Percentiles rank a stretch among this genome's conserved stretches.
Evolutionary conservation across 2,329 filamentous ascomycete species (phyloP).

Genomic region (Penicillium sclerotiorum): DNA sequence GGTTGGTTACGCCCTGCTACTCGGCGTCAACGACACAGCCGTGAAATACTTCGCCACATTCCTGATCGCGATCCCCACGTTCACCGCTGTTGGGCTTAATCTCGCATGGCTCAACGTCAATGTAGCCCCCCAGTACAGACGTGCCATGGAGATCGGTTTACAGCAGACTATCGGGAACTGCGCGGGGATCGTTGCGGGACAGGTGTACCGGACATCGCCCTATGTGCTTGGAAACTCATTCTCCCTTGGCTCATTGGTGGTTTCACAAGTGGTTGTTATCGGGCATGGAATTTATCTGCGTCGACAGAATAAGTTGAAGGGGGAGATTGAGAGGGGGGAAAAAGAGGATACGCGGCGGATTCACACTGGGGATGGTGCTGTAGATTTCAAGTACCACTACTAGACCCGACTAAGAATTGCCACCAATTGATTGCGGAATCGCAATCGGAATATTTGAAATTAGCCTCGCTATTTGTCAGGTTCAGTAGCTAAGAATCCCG

Average conservation of each 20-base stretch:
- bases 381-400: conserved; percentile 54
- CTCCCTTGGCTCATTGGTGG: conserved; percentile 38
- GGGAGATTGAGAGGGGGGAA: conserved; percentile 45
- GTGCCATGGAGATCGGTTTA: conserved; percentile 51
- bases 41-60: conserved; percentile 56
- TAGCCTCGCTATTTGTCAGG: neutral
- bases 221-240: conserved; percentile 43
- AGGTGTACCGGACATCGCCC: conserved; percentile 45
- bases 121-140: conserved; percentile 51
- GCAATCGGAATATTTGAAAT: neutral
- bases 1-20: conserved; percentile 53
- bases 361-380: conserved; percentile 50
- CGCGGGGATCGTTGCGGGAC: conserved; percentile 52
- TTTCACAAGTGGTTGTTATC: conserved; percentile 42
- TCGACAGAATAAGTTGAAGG: conserved; percentile 44
- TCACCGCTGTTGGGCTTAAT: conserved; percentile 52
- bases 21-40: conserved; percentile 52
- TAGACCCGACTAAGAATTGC: conserved; percentile 11
- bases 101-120: conserved; percentile 55
- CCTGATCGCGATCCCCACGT: conserved; percentile 52
- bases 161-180: conserved; percentile 54
- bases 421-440: neutral
- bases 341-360: conserved; percentile 50
- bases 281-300: conserved; percentile 49
- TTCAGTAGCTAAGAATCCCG: neutral